phyloP scores from a whole-genome alignment of 495 filamentous ascomycete species.

The Pseudomonodictys pantanalensis region DNA sequence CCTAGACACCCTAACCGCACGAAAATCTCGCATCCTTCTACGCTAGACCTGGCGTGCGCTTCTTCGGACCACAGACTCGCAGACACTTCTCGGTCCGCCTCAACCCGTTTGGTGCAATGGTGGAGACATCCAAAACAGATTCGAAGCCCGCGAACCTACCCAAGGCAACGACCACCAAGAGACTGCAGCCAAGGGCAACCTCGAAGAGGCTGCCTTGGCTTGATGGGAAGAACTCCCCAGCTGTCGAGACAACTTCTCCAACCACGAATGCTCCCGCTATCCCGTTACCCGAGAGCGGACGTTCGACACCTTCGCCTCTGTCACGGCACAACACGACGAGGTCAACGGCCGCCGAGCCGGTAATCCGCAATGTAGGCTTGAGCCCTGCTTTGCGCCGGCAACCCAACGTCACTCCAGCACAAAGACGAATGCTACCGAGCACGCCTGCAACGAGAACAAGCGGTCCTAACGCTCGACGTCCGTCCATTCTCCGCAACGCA shows the following conservation, averaged over 20 bases:
- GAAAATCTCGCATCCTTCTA: too few species aligned
- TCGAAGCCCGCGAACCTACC: not conserved
- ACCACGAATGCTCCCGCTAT: not conserved
- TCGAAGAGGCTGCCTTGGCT: slow-evolving; percentile 25
- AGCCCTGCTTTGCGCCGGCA: slow-evolving; percentile 10
- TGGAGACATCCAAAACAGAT: too few species aligned
- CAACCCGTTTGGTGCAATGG: not conserved
- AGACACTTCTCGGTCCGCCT: too few species aligned
- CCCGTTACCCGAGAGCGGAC: not conserved
- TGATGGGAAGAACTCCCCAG: slow-evolving; percentile 17
- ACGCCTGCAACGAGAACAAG: not conserved
- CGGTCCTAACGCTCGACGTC: not conserved
- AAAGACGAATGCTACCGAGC: not conserved
- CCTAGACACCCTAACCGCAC: too few species aligned
- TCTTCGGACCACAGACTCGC: too few species aligned
- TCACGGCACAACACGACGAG: not conserved
- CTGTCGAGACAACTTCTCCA: not conserved
- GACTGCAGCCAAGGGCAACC: slow-evolving; percentile 7
- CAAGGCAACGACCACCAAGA: not conserved
- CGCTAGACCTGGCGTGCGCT: too few species aligned
- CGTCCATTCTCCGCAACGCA: not conserved
- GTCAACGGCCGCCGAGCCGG: not conserved
- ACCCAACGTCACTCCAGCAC: not conserved
- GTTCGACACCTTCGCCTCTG: not conserved
- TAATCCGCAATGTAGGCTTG: slow-evolving; percentile 12